Conservation (phyloP, 1,284 basidiomycete genomes). For the Ustilago xerochloae region DNA sequence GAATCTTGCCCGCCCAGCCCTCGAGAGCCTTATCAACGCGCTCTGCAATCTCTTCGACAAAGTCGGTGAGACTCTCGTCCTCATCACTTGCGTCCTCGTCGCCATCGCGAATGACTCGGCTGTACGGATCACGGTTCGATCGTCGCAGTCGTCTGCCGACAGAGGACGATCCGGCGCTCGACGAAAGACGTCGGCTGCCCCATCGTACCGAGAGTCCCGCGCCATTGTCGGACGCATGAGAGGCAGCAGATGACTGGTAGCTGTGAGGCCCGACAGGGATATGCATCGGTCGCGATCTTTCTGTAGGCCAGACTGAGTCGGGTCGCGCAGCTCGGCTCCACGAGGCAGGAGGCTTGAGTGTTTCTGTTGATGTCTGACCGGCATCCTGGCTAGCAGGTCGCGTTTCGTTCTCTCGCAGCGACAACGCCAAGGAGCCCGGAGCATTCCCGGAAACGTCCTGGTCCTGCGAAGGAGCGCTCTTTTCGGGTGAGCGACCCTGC, state of each 20-base stretch:
- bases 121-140: not conserved
- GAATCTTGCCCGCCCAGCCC: constrained; percentile 62
- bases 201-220: constrained; percentile 11
- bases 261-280: constrained; percentile 24
- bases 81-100: constrained; percentile 35
- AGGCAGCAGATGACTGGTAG: constrained; percentile 19
- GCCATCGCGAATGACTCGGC: not conserved
- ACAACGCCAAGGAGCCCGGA: not conserved
- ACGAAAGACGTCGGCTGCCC: not conserved
- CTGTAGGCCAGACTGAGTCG: constrained; percentile 6
- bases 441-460: not conserved
- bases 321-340: not conserved
- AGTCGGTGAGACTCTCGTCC: constrained; percentile 51
- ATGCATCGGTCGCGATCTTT: constrained; percentile 20
- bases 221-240: constrained; percentile 14
- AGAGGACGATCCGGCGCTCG: constrained; percentile 22
- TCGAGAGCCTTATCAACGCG: constrained; percentile 56
- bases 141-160: constrained; percentile 19
- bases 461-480: not conserved
- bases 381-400: not conserved
- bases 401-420: not conserved
- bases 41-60: constrained; percentile 60
- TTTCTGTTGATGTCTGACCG: constrained; percentile 14
- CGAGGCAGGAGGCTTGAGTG: constrained; percentile 3
- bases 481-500: not conserved